A percentile compares a stretch with the other conserved stretches of the same genome.
These are phyloP conservation scores for Trichoderma asperellum DNA, from an alignment of 2,329 filamentous ascomycete species.

Conservation along the genomic window DNA sequence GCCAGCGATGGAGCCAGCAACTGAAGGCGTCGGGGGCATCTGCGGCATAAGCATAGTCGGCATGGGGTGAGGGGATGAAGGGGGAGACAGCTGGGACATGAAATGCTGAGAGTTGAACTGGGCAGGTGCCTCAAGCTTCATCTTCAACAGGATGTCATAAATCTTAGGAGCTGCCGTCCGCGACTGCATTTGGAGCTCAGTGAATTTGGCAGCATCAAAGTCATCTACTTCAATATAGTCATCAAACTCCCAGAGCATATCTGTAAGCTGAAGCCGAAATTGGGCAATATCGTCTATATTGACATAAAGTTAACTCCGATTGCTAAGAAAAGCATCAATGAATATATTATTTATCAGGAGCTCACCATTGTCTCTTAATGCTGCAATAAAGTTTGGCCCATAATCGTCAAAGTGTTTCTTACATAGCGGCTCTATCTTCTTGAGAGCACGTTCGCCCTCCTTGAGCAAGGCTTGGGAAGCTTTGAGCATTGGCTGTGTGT, in stretches of 20 bases:
- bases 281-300: constrained; percentile 54
- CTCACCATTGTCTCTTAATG: constrained; percentile 59
- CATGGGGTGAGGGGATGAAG: constrained; percentile 33
- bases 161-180: constrained; percentile 55
- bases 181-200: constrained; percentile 52
- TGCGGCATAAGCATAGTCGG: constrained; percentile 23
- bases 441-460: constrained; percentile 54
- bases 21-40: constrained; percentile 19
- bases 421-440: constrained; percentile 57
- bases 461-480: constrained; percentile 53
- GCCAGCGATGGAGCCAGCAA: constrained; percentile 30
- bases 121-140: constrained; percentile 52
- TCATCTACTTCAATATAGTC: constrained; percentile 55
- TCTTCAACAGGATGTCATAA: constrained; percentile 55
- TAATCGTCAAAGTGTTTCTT: constrained; percentile 54
- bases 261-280: constrained; percentile 52
- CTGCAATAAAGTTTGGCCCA: constrained; percentile 53
- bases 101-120: constrained; percentile 38
- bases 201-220: constrained; percentile 56
- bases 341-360: background rate
- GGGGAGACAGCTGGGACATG: constrained; percentile 38
- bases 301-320: background rate
- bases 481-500: constrained; percentile 52
- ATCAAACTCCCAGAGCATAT: constrained; percentile 61
- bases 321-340: background rate